phyloP scores from a whole-genome alignment of 257 asterid genomes.

The Prunella vulgaris region DNA sequence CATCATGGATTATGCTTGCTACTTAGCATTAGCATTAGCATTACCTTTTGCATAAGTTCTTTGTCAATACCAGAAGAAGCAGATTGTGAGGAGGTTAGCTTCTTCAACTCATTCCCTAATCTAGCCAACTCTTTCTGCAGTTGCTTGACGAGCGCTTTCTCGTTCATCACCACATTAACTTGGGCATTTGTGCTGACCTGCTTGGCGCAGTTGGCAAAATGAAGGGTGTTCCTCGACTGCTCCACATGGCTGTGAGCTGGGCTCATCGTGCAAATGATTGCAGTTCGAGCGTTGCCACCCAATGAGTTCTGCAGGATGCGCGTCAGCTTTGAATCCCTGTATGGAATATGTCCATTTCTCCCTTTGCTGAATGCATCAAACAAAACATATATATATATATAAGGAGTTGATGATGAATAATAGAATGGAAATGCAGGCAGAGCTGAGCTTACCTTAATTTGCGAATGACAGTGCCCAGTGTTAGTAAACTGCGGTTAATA shows the following conservation, averaged over 20 bases:
- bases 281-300: constrained; percentile 94
- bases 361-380: constrained; percentile 69
- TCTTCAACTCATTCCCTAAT: constrained; percentile 63
- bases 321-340: constrained; percentile 89
- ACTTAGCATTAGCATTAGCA: too few relatives aligned
- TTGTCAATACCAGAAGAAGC: constrained; percentile 47
- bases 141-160: constrained; percentile 84
- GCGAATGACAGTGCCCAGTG: constrained; percentile 91
- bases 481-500: constrained; percentile 91
- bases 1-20: neutral
- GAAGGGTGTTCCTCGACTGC: constrained; percentile 89
- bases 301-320: constrained; percentile 78
- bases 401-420: too few relatives aligned
- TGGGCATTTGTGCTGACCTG: constrained; percentile 74
- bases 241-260: constrained; percentile 86
- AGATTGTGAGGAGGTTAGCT: constrained; percentile 50
- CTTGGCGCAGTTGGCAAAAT: constrained; percentile 96
- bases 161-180: constrained; percentile 84
- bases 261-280: constrained; percentile 93
- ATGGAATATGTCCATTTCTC: constrained; percentile 81
- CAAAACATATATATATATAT: too few relatives aligned
- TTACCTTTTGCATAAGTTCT: constrained; percentile 77
- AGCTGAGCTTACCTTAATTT: constrained; percentile 48
- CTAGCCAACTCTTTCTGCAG: constrained; percentile 76
- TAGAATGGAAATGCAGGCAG: too few relatives aligned